A percentile compares a stretch with the other conserved stretches of the same genome.
phyloP scores from a whole-genome alignment of 441 rosid species.

The Macaranga tanarius region DNA sequence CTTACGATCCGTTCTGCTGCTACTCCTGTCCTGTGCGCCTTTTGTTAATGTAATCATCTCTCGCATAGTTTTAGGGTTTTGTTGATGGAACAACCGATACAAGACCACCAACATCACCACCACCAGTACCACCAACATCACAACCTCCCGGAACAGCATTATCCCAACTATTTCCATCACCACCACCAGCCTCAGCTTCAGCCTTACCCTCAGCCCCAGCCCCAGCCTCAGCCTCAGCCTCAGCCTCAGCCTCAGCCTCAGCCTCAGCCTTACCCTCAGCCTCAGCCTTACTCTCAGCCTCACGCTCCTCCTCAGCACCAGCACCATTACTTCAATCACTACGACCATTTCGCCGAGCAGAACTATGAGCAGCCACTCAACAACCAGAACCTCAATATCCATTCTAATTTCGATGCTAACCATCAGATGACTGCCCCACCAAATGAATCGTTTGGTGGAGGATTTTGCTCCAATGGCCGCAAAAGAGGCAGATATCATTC shows the following conservation, averaged over 20 bases:
- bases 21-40: too few species aligned
- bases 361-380: constrained; percentile 10
- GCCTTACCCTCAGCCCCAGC: constrained; percentile 5
- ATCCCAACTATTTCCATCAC: constrained; percentile 11
- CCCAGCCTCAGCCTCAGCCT: constrained; percentile 7
- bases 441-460: constrained; percentile 32
- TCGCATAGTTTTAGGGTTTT: constrained; percentile 18
- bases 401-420: constrained; percentile 8
- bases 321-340: constrained; percentile 5
- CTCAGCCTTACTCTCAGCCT: background rate
- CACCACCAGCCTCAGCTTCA: background rate
- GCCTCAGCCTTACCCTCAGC: background rate
- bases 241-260: background rate
- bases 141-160: constrained; percentile 24
- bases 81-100: constrained; percentile 37
- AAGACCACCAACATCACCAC: constrained; percentile 29
- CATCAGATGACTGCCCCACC: constrained; percentile 33
- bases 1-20: too few species aligned
- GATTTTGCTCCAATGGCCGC: constrained; percentile 32
- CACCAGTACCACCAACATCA: constrained; percentile 27
- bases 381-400: constrained; percentile 1
- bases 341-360: constrained; percentile 9
- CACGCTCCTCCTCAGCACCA: background rate
- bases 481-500: constrained; percentile 49
- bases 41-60: too few species aligned